Evolutionary conservation across 2,329 filamentous ascomycete species (phyloP).

Genomic region (Talaromyces sp.): DNA sequence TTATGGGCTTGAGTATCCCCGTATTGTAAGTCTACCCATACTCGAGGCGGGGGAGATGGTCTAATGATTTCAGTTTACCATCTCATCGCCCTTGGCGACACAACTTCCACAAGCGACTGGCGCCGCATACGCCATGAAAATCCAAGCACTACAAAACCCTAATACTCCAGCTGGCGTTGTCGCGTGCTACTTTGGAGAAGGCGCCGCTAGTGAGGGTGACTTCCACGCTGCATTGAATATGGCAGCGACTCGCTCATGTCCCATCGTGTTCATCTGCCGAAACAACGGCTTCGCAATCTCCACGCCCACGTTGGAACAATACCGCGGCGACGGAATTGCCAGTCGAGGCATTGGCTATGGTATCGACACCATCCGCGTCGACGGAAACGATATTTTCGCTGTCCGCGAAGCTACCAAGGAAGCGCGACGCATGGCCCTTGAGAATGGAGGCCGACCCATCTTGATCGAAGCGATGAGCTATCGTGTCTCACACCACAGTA

Average conservation of each 20-base stretch:
- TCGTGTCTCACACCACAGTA: conserved; percentile 96
- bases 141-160: conserved; percentile 72
- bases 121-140: conserved; percentile 81
- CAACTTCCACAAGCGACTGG: conserved; percentile 87
- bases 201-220: conserved; percentile 85
- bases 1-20: conserved; percentile 79
- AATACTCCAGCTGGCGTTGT: conserved; percentile 67
- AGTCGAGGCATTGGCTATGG: conserved; percentile 84
- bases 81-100: conserved; percentile 81
- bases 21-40: conserved; percentile 64
- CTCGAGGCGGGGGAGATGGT: background rate
- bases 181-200: conserved; percentile 86
- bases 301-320: conserved; percentile 85
- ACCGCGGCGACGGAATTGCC: conserved; percentile 86
- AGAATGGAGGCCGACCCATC: conserved; percentile 76
- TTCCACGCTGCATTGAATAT: conserved; percentile 92
- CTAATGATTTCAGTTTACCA: conserved; percentile 62
- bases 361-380: conserved; percentile 88
- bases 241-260: conserved; percentile 82
- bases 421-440: conserved; percentile 74
- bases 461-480: conserved; percentile 97
- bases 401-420: conserved; percentile 75
- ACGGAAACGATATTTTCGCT: conserved; percentile 93
- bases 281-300: conserved; percentile 93
- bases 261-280: conserved; percentile 83